Conservation (phyloP, 2,329 filamentous ascomycete species). For the Colletotrichum melonis region DNA sequence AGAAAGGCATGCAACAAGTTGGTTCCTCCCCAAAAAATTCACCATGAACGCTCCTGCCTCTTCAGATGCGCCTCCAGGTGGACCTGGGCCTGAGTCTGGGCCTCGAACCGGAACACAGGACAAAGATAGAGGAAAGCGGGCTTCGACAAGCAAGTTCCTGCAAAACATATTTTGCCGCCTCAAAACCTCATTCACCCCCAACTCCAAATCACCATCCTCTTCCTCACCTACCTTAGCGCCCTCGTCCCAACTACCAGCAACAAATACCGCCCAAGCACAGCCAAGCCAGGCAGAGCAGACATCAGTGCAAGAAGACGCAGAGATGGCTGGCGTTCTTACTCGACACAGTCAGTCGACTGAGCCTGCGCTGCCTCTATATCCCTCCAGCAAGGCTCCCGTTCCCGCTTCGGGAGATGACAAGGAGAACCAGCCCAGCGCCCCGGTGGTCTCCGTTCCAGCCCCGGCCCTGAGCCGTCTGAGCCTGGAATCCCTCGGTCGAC, state of each 20-base stretch:
- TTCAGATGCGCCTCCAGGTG: not conserved
- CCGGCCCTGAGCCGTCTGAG: slow-evolving; percentile 35
- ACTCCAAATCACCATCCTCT: slow-evolving; percentile 2
- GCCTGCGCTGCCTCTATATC: not conserved
- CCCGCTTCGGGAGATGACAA: slow-evolving; percentile 37
- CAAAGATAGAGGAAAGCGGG: slow-evolving; percentile 17
- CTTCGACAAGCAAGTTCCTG: slow-evolving; percentile 33
- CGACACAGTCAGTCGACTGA: not conserved
- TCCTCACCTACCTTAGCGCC: not conserved
- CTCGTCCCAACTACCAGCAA: slow-evolving; percentile 4
- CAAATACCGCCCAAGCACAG: not conserved
- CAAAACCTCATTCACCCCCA: slow-evolving; percentile 26
- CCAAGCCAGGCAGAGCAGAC: not conserved
- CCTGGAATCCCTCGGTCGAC: slow-evolving; percentile 33
- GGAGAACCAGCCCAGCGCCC: slow-evolving; percentile 44
- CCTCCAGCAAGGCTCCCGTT: not conserved
- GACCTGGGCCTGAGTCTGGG: not conserved
- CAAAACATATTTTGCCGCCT: slow-evolving; percentile 34
- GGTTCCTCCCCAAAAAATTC: slow-evolving; percentile 3
- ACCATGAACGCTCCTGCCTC: slow-evolving; percentile 7
- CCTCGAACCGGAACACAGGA: not conserved
- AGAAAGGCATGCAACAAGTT: slow-evolving; percentile 11
- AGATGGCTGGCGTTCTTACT: slow-evolving; percentile 37
- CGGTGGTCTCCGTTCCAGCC: slow-evolving; percentile 1
- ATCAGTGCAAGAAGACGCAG: not conserved